Conservation (phyloP, 2,329 filamentous ascomycete species). For the Herpotrichia juniperi region DNA sequence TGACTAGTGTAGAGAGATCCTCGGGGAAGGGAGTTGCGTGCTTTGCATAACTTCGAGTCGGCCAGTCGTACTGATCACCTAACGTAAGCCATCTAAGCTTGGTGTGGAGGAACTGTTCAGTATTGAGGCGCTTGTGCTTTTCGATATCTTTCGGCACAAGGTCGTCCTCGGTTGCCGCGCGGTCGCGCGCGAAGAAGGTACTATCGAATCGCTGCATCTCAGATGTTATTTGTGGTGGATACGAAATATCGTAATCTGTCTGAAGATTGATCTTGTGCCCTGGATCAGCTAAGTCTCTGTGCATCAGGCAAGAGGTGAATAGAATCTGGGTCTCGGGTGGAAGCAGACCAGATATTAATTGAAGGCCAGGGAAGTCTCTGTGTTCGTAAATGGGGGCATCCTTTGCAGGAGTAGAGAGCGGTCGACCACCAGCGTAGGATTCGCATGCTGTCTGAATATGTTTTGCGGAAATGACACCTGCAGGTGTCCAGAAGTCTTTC, state of each 20-base stretch:
- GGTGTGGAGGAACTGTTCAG: constrained; percentile 74
- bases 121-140: constrained; percentile 75
- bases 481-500: constrained; percentile 32
- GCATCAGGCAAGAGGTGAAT: constrained; percentile 76
- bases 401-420: constrained; percentile 20
- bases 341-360: constrained; percentile 77
- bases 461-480: constrained; percentile 32
- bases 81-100: constrained; percentile 94
- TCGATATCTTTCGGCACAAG: constrained; percentile 68
- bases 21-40: constrained; percentile 73
- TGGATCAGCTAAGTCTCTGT: constrained; percentile 76
- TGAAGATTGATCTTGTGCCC: constrained; percentile 87
- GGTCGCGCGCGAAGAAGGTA: constrained; percentile 41
- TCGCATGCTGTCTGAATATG: constrained; percentile 38
- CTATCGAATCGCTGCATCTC: constrained; percentile 28
- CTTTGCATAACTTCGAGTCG: constrained; percentile 79
- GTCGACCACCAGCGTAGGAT: constrained; percentile 35
- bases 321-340: constrained; percentile 72
- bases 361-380: constrained; percentile 61
- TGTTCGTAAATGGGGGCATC: constrained; percentile 44
- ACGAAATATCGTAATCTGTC: constrained; percentile 75
- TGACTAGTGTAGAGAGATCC: constrained; percentile 74
- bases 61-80: constrained; percentile 97
- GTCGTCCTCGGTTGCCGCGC: constrained; percentile 27
- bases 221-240: constrained; percentile 52